Base-by-base conservation (phyloP, 176 grass and related monocot genomes). In the Triticum turgidum region DNA sequence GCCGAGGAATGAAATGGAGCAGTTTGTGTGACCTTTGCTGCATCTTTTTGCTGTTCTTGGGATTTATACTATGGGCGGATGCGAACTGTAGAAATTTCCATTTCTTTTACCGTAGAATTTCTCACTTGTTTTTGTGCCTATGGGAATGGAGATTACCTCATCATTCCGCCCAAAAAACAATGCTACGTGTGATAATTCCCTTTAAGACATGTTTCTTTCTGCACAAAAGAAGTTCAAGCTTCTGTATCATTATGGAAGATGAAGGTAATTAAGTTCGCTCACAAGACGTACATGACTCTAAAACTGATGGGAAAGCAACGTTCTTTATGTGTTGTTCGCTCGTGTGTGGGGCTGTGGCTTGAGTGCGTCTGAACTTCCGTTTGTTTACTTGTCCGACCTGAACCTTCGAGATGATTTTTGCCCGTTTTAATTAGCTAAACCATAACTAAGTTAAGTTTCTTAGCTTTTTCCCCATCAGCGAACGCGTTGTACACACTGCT, bases 361-460 rank as follows among this genome's bases (percentile, higher is more conserved):
- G 20, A 39, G 32, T 6, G 15, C 42, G 27, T 52, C 69, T 77
- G 4, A 77, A 7, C 68, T 39, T 70, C 0, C 1, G 8, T 10
- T 37, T 14, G 9, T 51, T 61, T 49, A 9, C 67, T 41, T 4
- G 14, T 68, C 35, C 6, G 4, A 6, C 14, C 11, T 86, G 71
- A 90, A 82, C 51, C 62, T 77, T 90, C 72, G 3, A 82, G 83
- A 78, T 70, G 79, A 82, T 61, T 45, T 45, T 85, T 86, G 3
- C 7, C 45, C 0, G 32, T 4, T 39, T 66, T 47, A 63, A 49
- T 27, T 5, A 51, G 3, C 22, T 44, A 44, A 14, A 49, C 0
- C 4, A 27, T 79, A 9, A 18, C 13, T 11, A 0, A 5, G 35
- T 10, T 41, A 73, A 52, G 66, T 63, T 71, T 63, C n/a, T 72